Evolutionary conservation across 2,329 filamentous ascomycete species (phyloP).

Genomic region (Ophiostoma quercus): DNA sequence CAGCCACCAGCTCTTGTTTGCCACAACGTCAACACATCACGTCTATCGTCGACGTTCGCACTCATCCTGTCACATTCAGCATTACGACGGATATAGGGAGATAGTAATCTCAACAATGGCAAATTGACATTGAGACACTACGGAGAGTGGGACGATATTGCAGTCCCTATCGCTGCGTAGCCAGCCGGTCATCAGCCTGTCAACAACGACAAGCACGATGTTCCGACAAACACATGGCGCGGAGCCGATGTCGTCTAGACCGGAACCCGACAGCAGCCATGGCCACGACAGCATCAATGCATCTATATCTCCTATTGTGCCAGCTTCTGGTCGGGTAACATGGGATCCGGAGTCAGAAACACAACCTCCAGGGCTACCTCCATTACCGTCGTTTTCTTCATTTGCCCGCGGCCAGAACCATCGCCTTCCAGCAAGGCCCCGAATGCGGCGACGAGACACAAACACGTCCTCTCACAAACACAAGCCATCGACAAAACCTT

Average conservation of each 20-base stretch:
- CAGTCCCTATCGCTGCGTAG: neutral
- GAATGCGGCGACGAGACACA: slow-evolving; percentile 7
- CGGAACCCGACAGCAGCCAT: neutral
- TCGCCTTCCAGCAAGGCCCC: neutral
- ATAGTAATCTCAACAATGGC: neutral
- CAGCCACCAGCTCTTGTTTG: neutral
- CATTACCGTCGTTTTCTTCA: neutral
- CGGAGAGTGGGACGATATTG: neutral
- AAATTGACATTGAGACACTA: neutral
- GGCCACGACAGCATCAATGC: no score
- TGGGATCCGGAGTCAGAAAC: neutral
- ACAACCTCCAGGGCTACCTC: neutral
- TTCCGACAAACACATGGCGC: neutral
- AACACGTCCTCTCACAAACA: neutral
- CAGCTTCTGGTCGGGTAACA: neutral
- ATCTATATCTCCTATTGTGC: neutral
- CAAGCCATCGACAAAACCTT: neutral
- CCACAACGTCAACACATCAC: neutral
- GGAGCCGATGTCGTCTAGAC: neutral
- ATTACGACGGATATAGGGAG: neutral
- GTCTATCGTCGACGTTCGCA: neutral
- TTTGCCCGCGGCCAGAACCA: neutral
- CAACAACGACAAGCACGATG: neutral
- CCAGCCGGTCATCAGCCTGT: neutral
- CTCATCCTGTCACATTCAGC: neutral